Conservation (phyloP, 2,329 filamentous ascomycete species). For the Aspergillus pseudonomiae region DNA sequence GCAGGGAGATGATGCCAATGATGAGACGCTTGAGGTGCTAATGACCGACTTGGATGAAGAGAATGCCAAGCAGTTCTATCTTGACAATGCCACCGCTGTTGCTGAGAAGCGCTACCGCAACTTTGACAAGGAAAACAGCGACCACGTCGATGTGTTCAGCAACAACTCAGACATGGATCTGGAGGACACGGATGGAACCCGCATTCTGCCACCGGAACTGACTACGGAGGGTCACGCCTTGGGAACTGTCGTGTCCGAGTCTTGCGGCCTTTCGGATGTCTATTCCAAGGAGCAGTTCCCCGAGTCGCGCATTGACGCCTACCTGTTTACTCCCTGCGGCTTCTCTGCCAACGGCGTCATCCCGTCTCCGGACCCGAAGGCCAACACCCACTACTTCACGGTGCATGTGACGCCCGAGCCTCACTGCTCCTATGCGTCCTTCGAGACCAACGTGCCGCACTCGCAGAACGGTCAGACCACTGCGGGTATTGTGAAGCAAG, state of each 20-base stretch:
- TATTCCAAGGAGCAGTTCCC: conserved; percentile 87
- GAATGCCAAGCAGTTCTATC: conserved; percentile 70
- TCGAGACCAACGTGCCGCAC: conserved; percentile 96
- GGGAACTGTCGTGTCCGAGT: conserved; percentile 87
- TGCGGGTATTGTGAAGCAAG: conserved; percentile 87
- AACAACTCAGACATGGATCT: conserved; percentile 68
- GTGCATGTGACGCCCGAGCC: conserved; percentile 98
- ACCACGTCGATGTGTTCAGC: conserved; percentile 74
- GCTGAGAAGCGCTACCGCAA: conserved; percentile 79
- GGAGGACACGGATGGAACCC: conserved; percentile 53
- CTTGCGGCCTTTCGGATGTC: conserved; percentile 83
- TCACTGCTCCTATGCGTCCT: conserved; percentile 95
- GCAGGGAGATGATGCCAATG: conserved; percentile 39
- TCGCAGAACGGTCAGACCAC: conserved; percentile 86
- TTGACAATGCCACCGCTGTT: conserved; percentile 84
- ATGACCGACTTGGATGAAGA: conserved; percentile 70
- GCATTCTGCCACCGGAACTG: conserved; percentile 68
- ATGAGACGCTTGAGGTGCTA: conserved; percentile 63
- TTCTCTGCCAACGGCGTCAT: conserved; percentile 97
- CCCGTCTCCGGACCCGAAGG: conserved; percentile 67
- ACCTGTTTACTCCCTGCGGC: conserved; percentile 93
- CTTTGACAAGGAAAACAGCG: conserved; percentile 63
- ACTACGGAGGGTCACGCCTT: conserved; percentile 93
- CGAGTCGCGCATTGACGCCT: conserved; percentile 90
- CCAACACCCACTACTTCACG: conserved; percentile 87